Evolutionary conservation across 1,284 basidiomycete species (phyloP), one percentile per base, ranked within the genome.

Genomic region (Marasmius sp.): DNA sequence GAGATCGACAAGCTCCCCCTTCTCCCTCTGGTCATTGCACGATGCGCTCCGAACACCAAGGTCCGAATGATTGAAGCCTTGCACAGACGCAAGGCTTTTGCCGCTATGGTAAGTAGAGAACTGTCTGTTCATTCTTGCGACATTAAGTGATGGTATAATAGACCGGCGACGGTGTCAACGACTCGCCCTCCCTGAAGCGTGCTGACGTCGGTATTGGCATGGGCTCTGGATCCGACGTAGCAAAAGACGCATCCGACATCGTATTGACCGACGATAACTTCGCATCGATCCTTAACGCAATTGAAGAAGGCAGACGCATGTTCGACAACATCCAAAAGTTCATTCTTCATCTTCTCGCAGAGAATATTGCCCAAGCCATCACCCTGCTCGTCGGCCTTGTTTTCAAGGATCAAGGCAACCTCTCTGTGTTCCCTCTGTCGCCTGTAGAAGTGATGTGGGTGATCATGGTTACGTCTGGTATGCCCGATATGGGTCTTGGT

Each of bases 401-500:
- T 1, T 91, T 91, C 77, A 80, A 85, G 67, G 87, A 90, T 67
- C 69, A 74, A 3, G 34, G 22, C 6, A 76, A 78, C 0, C 74
- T 80, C 48, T 85, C 85, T 36, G 86, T 91, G 16, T 91, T 89
- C 75, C 89, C 89, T 1, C 76, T 91, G 11, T 83, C 84, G 10
- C 88, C 88, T 16, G 79, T 91, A 37, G 85, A 82, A 38, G 84
- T 89, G 20, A 77, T 92, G 1, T 91, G 85, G 82, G 78, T 84
- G 14, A 79, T 79, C 65, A 77, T 80, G 74, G 57, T 58, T 47
- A 62, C 61, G 41, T 83, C 84, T 6, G 79, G 82, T 53, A 80
- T 82, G 12, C 81, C 82, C 10, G 85, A 85, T 3, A 80, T 87
- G 60, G 86, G 85, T 1, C 79, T 87, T 16, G 85, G 85, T 57